Evolutionary conservation across 2,329 filamentous ascomycete genomes (phyloP).

Genomic region (Ophiostoma sp.): DNA sequence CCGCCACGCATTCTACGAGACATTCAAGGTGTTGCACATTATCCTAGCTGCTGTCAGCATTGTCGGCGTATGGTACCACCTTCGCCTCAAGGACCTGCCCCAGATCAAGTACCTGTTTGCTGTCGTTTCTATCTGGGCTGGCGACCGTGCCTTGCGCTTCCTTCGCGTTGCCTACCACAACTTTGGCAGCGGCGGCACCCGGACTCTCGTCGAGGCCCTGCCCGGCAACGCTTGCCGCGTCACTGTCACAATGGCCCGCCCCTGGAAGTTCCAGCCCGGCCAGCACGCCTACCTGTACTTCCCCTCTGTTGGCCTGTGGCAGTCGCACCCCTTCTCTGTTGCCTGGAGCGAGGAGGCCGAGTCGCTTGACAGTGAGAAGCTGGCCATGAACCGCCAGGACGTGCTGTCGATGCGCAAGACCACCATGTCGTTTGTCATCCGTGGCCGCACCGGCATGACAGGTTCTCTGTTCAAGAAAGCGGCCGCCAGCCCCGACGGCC

Average conservation of each 20-base stretch:
- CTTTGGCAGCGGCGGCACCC: slow-evolving; percentile 59
- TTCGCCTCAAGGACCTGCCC: slow-evolving; percentile 49
- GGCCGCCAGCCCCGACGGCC: slow-evolving; percentile 53
- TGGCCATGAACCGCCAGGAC: slow-evolving; percentile 56
- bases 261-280: slow-evolving; percentile 69
- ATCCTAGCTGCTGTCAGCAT: slow-evolving; percentile 54
- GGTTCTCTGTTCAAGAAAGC: slow-evolving; percentile 63
- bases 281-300: slow-evolving; percentile 78
- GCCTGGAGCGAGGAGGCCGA: slow-evolving; percentile 68
- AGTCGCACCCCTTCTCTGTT: slow-evolving; percentile 74
- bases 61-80: slow-evolving; percentile 62
- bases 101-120: slow-evolving; percentile 56
- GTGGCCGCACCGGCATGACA: slow-evolving; percentile 69
- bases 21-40: slow-evolving; percentile 69
- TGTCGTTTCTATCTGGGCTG: slow-evolving; percentile 60
- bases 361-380: slow-evolving; percentile 46
- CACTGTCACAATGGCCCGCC: slow-evolving; percentile 66
- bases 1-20: slow-evolving; percentile 74
- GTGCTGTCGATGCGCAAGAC: slow-evolving; percentile 56
- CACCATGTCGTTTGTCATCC: slow-evolving; percentile 65
- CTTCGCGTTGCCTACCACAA: slow-evolving; percentile 60
- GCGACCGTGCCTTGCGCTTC: slow-evolving; percentile 58
- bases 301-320: slow-evolving; percentile 64
- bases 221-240: slow-evolving; percentile 70
- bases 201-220: slow-evolving; percentile 66